A percentile compares a stretch with the other conserved stretches of the same genome.
Conservation (phyloP, 768 basidiomycete species). For the Phylloporus sp. region DNA sequence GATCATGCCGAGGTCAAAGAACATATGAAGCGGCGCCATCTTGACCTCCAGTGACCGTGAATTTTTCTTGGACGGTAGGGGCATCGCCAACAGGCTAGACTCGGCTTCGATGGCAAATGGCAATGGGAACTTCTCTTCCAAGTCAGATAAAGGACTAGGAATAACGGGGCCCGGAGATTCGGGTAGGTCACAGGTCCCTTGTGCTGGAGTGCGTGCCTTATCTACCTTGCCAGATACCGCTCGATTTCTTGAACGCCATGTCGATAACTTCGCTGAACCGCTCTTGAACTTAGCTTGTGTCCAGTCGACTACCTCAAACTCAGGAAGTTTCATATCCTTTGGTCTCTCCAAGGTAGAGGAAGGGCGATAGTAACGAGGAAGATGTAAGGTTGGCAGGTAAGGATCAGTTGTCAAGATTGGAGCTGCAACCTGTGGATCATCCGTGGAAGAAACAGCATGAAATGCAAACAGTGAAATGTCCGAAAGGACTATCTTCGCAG, state of each 20-base stretch:
- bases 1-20: conserved; percentile 56
- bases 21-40: conserved; percentile 65
- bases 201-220: conserved; percentile 18
- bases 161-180: conserved; percentile 17
- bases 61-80: neutral
- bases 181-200: conserved; percentile 11
- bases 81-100: conserved; percentile 5
- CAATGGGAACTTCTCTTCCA: conserved; percentile 6
- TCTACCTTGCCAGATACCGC: conserved; percentile 14
- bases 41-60: conserved; percentile 31
- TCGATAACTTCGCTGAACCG: conserved; percentile 50
- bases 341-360: conserved; percentile 21
- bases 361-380: conserved; percentile 40
- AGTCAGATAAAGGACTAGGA: conserved; percentile 14
- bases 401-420: conserved; percentile 76
- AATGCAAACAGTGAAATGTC: conserved; percentile 61
- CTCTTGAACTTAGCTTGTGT: conserved; percentile 38
- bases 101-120: conserved; percentile 20
- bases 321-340: conserved; percentile 39
- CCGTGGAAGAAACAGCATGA: conserved; percentile 19
- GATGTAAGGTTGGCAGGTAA: conserved; percentile 57
- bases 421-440: conserved; percentile 35
- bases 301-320: conserved; percentile 62
- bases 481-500: conserved; percentile 21
- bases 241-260: conserved; percentile 53